These are phyloP conservation scores for Tulasnella sp. DNA, from an alignment of 768 basidiomycete species.

Conservation along the genomic window DNA sequence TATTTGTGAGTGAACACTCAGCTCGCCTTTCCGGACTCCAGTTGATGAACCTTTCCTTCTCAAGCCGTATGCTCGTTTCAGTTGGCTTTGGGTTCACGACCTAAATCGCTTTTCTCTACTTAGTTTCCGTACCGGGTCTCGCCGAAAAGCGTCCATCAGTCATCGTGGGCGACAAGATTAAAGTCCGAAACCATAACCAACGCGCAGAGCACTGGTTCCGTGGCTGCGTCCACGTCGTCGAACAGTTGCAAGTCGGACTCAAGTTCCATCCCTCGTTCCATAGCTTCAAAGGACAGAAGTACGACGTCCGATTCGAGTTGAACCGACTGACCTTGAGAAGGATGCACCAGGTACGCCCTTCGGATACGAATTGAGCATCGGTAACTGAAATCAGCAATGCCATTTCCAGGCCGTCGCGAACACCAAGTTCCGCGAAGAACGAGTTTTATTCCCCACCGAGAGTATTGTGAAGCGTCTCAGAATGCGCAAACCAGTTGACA, in stretches of 20 bases:
- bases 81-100: background rate
- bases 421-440: background rate
- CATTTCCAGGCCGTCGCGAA: background rate
- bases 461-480: background rate
- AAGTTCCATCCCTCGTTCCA: background rate
- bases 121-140: background rate
- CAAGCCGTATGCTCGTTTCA: background rate
- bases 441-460: background rate
- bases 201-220: no score
- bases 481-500: constrained; percentile 20
- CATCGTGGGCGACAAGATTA: background rate
- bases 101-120: background rate
- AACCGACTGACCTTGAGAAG: background rate
- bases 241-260: background rate
- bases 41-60: background rate
- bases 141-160: constrained; percentile 11
- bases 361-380: no score
- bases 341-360: no score
- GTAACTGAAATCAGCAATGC: no score
- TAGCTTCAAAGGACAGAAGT: background rate
- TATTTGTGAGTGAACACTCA: background rate
- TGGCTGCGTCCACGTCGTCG: background rate
- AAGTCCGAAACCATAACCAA: background rate
- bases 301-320: background rate
- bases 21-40: background rate